Conservation (phyloP, 2,329 filamentous ascomycete genomes). For the Fusarium sp. region DNA sequence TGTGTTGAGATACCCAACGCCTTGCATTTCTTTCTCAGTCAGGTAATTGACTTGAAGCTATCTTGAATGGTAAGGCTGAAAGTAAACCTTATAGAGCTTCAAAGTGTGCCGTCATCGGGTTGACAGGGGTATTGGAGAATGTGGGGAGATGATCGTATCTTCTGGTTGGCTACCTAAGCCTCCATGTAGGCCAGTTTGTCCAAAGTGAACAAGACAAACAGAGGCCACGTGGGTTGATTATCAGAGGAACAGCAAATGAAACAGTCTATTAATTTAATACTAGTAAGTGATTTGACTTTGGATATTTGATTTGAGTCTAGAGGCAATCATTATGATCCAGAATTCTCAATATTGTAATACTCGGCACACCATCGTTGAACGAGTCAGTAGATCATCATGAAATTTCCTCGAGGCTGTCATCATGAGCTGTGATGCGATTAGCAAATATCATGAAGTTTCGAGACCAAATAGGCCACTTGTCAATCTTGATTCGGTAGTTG, state of each 20-base stretch:
- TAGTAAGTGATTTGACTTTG: not conserved
- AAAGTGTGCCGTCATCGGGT: conserved; percentile 39
- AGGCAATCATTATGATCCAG: not conserved
- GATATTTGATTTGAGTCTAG: not conserved
- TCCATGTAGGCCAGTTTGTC: not conserved
- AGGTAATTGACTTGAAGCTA: not conserved
- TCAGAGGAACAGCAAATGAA: not conserved
- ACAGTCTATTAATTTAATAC: not conserved
- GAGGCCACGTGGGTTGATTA: conserved; percentile 13
- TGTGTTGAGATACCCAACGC: not conserved
- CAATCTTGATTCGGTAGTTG: conserved; percentile 25
- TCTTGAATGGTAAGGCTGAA: conserved; percentile 29
- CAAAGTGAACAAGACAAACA: not conserved
- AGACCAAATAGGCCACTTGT: conserved; percentile 37
- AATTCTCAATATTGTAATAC: not conserved
- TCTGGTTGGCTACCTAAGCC: conserved; percentile 18
- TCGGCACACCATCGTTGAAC: not conserved
- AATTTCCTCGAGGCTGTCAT: conserved; percentile 3
- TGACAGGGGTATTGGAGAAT: conserved; percentile 34
- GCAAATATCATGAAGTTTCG: conserved; percentile 38
- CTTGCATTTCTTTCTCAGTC: not conserved
- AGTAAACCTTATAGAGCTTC: conserved; percentile 14
- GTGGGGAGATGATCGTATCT: conserved; percentile 28
- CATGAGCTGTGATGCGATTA: conserved; percentile 4
- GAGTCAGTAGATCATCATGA: conserved; percentile 20